Base-by-base conservation (phyloP, 768 basidiomycete species). In the Gymnopilus dilepis region DNA sequence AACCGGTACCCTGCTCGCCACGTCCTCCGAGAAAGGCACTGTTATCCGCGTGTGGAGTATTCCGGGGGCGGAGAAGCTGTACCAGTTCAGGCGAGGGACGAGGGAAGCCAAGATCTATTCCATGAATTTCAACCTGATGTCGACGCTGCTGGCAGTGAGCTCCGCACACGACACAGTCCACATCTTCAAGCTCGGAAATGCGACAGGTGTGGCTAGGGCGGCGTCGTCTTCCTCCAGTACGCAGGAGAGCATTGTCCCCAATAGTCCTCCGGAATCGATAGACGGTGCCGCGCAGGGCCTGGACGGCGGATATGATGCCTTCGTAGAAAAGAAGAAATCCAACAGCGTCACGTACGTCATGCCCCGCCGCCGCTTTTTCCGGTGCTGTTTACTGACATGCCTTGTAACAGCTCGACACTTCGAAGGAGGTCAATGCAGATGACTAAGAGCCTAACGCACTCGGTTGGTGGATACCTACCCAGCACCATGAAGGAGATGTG, bases 161-260 rank as follows among this genome's bases (percentile, higher is more conserved):
- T 90, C 88, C 9, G 96, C 94, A 54, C 92, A 94, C 62, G 96
- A 94, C 64, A 99, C 97, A 12, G 95, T 99, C 13, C 97, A 99
- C 74, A 90, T 99, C 37, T 99, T 97, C 80, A 94, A 94, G 76
- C 82, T 98, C 4, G 88, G 86, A 3, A 64, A 65, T 38, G 53
- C 61, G 26, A 28, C 30, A 26, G 58, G 45, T 11, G 56, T 33
- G 13, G 57, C 63, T 4, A 57, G 57, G 41, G 45, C 52, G 26
- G 62, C 37, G 15, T 30, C 65, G 42, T 54, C 66, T 21, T 66
- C 54, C n/a, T 64, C 63, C 30, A 69, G 59, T 61, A 68, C 28
- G 67, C 72, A 57, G 54, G 60, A 52, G 19, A 24, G 9, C 19
- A 15, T 37, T 24, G 33, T 43, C 69, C 74, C 59, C 76, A 83